Percentiles rank a stretch among this genome's conserved stretches.
phyloP scores from a whole-genome alignment of 768 basidiomycete species.

The Strobilomyces echinocephalus region DNA sequence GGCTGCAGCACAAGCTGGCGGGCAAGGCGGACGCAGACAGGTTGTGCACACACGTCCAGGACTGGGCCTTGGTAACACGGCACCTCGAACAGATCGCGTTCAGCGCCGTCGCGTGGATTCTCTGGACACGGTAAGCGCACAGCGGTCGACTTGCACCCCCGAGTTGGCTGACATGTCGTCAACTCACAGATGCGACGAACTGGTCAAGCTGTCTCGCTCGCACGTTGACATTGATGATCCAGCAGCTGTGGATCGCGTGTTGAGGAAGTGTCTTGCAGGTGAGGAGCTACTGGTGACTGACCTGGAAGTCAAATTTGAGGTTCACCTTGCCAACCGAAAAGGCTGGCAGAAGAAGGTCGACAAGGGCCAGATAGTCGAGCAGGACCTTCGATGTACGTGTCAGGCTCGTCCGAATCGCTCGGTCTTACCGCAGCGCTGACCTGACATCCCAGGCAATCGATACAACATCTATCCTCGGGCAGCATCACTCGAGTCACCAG shows the following conservation, averaged over 20 bases:
- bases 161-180: background rate
- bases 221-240: constrained; percentile 14
- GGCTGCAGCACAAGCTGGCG: too few relatives aligned
- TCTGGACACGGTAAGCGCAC: background rate
- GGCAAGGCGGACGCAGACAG: too few relatives aligned
- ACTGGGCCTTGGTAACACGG: background rate
- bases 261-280: constrained; percentile 1
- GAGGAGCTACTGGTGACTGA: constrained; percentile 5
- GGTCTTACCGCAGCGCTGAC: background rate
- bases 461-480: constrained; percentile 33
- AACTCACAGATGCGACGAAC: constrained; percentile 29
- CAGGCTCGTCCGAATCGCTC: too few relatives aligned
- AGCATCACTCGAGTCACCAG: constrained; percentile 22
- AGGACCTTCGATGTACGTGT: constrained; percentile 9
- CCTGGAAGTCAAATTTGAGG: constrained; percentile 14
- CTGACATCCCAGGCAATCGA: constrained; percentile 8
- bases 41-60: too few relatives aligned
- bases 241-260: background rate
- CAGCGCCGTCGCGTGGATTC: background rate
- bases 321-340: constrained; percentile 20
- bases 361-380: constrained; percentile 21
- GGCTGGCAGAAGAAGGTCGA: constrained; percentile 23
- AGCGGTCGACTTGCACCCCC: too few relatives aligned
- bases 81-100: background rate
- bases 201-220: constrained; percentile 19